Base-by-base conservation (phyloP, 1,284 basidiomycete genomes). In the Hemileia vastatrix region DNA sequence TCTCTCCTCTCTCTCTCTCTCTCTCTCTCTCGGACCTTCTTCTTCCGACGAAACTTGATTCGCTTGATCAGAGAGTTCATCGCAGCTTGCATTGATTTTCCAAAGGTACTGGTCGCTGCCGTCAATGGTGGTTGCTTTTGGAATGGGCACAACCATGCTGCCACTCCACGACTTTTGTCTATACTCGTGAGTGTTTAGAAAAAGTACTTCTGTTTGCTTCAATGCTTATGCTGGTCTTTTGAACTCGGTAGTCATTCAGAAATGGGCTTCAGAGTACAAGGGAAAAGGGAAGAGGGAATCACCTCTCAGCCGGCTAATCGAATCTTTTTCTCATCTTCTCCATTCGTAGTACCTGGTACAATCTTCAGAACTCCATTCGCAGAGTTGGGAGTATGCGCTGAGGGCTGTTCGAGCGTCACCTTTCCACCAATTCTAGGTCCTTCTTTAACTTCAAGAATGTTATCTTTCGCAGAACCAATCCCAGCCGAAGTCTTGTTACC, bases 161-260 rank as follows among this genome's bases (percentile, higher is more conserved):
- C 45, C 57, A 9, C 40, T 59, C 45, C 54, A 51, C 57, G n/a
- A n/a, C n/a, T 23, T 49, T 44, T 48, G 36, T 64, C 19, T 61
- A 40, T 32, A 36, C n/a, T 33, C 21, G 51, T 13, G 23, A 55
- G 56, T 45, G 15, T 54, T 21, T 32, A 36, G 54, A 57, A 8
- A 32, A 19, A 2, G 19, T 21, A n/a, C 6, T 31, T 21, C 23
- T 33, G 6, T 56, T 8, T 45, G 19, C 6, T 32, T 58, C 56
- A 57, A 31, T 57, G 56, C 13, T 56, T 57, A 67, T 24, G 75
- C 73, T 21, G 73, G 71, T 4, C 63, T 75, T 21, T 54, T 70
- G 45, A 73, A 72, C 52, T 61, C 73, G 15, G 73, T 75, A 4
- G 72, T 75, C 33, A 68, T 72, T 31, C 71, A 72, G 43, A 68